phyloP scores from a whole-genome alignment of 2,329 filamentous ascomycete genomes.

The Aspergillus neotritici region DNA sequence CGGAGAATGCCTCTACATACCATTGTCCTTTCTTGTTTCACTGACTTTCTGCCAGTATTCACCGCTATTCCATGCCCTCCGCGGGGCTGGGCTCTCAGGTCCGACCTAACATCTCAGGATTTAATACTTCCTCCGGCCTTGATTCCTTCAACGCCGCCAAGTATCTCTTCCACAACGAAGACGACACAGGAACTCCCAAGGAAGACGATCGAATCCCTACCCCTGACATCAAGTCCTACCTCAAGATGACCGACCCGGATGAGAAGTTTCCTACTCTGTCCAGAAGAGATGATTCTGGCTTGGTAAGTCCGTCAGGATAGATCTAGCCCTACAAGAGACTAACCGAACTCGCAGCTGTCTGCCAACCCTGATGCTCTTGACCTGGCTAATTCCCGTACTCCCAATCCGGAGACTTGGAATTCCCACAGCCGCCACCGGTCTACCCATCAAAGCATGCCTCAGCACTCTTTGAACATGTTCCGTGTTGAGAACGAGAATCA shows the following conservation, averaged over 20 bases:
- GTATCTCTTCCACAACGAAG: slow-evolving; percentile 82
- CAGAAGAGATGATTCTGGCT: slow-evolving; percentile 47
- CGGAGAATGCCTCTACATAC: background rate
- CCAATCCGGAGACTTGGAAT: slow-evolving; percentile 61
- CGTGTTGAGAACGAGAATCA: slow-evolving; percentile 32
- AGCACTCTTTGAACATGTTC: slow-evolving; percentile 45
- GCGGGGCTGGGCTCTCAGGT: slow-evolving; percentile 38
- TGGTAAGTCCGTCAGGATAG: slow-evolving; percentile 42
- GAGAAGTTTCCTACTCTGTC: slow-evolving; percentile 74
- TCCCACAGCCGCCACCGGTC: slow-evolving; percentile 64
- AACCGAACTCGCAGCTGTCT: slow-evolving; percentile 58
- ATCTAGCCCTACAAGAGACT: slow-evolving; percentile 27
- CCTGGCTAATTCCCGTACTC: slow-evolving; percentile 64
- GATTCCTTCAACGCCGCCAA: slow-evolving; percentile 80
- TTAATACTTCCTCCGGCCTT: slow-evolving; percentile 45
- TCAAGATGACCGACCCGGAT: slow-evolving; percentile 67
- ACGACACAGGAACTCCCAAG: slow-evolving; percentile 49
- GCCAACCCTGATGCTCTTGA: slow-evolving; percentile 76
- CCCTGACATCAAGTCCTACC: slow-evolving; percentile 62
- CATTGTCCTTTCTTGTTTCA: background rate
- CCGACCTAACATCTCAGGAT: slow-evolving; percentile 26
- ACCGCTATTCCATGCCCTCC: slow-evolving; percentile 92
- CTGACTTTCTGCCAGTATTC: slow-evolving; percentile 52
- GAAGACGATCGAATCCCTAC: slow-evolving; percentile 51
- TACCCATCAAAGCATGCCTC: slow-evolving; percentile 54